Base-by-base conservation (phyloP, 2,329 filamentous ascomycete species). In the Hypoxylon sp. region DNA sequence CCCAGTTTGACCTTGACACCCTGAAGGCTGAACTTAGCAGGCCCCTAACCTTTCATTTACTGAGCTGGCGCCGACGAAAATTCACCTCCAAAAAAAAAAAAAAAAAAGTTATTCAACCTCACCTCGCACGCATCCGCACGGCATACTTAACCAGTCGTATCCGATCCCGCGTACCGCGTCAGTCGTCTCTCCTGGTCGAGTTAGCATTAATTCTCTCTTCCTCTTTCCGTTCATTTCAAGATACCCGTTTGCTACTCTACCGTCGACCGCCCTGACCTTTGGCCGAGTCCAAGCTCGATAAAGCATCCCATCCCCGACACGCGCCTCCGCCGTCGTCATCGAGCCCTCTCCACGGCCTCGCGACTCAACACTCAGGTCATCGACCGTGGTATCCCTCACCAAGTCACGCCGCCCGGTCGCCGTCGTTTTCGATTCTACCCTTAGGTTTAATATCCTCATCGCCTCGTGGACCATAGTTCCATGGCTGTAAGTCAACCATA, bases 401-500 rank as follows among this genome's bases (percentile, higher is more conserved):
- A 8, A 13, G 21, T 4, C 18, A 18, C 6, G n/a, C 31, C 15
- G 21, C 37, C 18, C 4, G 2, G 18, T 4, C 18, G 37, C 17
- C 11, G 23, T 40, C 20, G n/a, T 35, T 33, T 33, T 17, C 18
- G 17, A 43, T 47, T 37, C 15, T 31, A 37, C 11, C 21, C 27
- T 10, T 9, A 13, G 8, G 35, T 13, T 18, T 18, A 31, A 9
- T 31, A 21, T 29, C 49, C 46, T 53, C 55, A 21, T 40, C 31
- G 33, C 37, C 42, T 11, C 37, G 40, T 42, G 48, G 33, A 61
- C 45, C 37, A 42, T 53, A 48, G 48, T 57, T 51, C 52, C 55
- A 65, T 65, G 63, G 60, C 63, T 64, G 63, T 65, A 59, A 57
- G 63, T 65, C 21, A 15, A 45, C 11, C 11, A 11, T 29, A 29